Conservation (phyloP, 1,284 basidiomycete genomes). For the Trichosporon ovoides region DNA sequence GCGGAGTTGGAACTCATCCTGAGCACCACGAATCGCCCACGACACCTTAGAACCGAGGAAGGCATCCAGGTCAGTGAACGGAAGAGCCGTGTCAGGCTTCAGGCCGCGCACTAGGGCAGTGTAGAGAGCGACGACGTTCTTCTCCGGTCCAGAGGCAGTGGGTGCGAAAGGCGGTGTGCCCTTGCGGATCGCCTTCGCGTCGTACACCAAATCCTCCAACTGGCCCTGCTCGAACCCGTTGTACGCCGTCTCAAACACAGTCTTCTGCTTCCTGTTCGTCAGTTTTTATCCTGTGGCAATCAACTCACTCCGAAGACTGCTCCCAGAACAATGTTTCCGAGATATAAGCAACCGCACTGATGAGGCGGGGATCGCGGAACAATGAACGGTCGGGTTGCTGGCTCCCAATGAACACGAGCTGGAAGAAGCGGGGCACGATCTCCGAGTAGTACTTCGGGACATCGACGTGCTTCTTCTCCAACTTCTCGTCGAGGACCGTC, state of each 20-base stretch:
- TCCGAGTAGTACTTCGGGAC: slow-evolving; percentile 70
- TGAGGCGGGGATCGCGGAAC: slow-evolving; percentile 61
- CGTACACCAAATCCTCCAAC: slow-evolving; percentile 56
- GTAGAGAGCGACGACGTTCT: slow-evolving; percentile 63
- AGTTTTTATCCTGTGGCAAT: too few species aligned
- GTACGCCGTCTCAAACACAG: slow-evolving; percentile 56
- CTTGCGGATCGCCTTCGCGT: slow-evolving; percentile 37
- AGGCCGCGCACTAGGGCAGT: slow-evolving; percentile 61
- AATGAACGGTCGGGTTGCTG: slow-evolving; percentile 34
- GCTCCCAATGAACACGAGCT: slow-evolving; percentile 60
- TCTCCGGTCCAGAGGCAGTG: slow-evolving; percentile 48
- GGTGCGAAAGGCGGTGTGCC: slow-evolving; percentile 5
- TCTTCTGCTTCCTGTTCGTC: slow-evolving; percentile 51
- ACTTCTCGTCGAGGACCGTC: slow-evolving; percentile 63
- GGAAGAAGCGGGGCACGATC: slow-evolving; percentile 65
- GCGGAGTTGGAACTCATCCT: slow-evolving; percentile 58
- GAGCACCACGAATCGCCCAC: slow-evolving; percentile 57
- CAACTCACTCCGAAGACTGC: slow-evolving; percentile 59
- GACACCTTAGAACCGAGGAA: slow-evolving; percentile 57
- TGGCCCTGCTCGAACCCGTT: slow-evolving; percentile 61
- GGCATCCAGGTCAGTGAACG: slow-evolving; percentile 12
- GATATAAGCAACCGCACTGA: slow-evolving; percentile 61
- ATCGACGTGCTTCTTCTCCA: slow-evolving; percentile 60
- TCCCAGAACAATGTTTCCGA: slow-evolving; percentile 65
- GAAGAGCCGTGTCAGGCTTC: slow-evolving; percentile 48